phyloP scores from a whole-genome alignment of 176 grass and related monocot species.

The Lolium rigidum region DNA sequence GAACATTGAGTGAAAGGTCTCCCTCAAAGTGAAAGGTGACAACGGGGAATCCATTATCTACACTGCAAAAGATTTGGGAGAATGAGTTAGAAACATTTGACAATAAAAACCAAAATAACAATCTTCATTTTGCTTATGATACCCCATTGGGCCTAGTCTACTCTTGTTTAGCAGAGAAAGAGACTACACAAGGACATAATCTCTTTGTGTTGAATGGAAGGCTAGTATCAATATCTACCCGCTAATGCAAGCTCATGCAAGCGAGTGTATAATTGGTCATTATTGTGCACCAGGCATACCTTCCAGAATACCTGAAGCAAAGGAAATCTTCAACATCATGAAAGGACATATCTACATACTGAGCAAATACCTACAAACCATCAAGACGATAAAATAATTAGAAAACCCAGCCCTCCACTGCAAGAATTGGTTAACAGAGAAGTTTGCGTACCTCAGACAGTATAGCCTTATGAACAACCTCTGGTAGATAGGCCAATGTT shows the following conservation, averaged over 20 bases:
- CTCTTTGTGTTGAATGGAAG: not conserved
- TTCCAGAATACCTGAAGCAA: constrained; percentile 85
- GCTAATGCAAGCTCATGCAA: not conserved
- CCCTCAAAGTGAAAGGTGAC: constrained; percentile 83
- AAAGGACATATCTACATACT: constrained; percentile 53
- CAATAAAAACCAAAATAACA: not conserved
- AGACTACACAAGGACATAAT: not conserved
- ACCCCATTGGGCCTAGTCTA: constrained; percentile 3
- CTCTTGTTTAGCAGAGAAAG: constrained; percentile 25
- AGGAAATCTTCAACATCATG: constrained; percentile 57
- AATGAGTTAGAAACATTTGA: constrained; percentile 39
- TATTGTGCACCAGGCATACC: constrained; percentile 45
- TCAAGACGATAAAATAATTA: constrained; percentile 31
- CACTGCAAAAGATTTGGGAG: constrained; percentile 51
- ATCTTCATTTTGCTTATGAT: not conserved
- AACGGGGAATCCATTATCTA: constrained; percentile 84
- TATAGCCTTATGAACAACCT: constrained; percentile 59
- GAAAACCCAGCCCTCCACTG: constrained; percentile 8
- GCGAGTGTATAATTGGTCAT: not conserved
- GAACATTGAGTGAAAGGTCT: constrained; percentile 67
- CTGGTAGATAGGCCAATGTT: constrained; percentile 85
- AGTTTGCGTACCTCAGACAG: constrained; percentile 2
- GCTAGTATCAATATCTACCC: constrained; percentile 18
- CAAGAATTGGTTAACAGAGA: constrained; percentile 23
- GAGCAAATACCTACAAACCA: constrained; percentile 69